Evolutionary conservation across 371 early-diverging fungal genomes (phyloP).

Genomic region (Actinomucor elegans): DNA sequence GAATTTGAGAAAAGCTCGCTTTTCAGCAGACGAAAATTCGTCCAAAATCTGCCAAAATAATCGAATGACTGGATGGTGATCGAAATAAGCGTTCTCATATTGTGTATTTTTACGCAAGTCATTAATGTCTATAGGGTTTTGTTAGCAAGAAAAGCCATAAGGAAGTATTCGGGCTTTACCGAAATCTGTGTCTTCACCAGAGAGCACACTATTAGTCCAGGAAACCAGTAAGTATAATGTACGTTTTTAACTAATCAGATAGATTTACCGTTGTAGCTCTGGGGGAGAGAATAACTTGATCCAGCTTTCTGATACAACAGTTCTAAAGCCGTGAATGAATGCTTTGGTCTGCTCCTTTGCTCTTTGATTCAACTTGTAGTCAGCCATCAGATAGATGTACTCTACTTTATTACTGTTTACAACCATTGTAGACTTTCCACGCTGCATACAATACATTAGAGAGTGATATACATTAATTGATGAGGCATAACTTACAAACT

Average conservation of each 20-base stretch:
- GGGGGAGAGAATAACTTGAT: constrained; percentile 74
- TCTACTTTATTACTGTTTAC: constrained; percentile 81
- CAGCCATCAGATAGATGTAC: constrained; percentile 76
- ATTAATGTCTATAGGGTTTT: constrained; percentile 51
- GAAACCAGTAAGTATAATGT: constrained; percentile 2
- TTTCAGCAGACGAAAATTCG: constrained; percentile 63
- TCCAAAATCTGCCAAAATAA: constrained; percentile 80
- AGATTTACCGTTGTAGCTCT: constrained; percentile 83
- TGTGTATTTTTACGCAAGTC: constrained; percentile 80
- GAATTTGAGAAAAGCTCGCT: constrained; percentile 78
- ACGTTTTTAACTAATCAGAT: constrained; percentile 14
- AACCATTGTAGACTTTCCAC: constrained; percentile 68
- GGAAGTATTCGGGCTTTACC: constrained; percentile 33
- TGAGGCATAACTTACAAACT: constrained; percentile 41
- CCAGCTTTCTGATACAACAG: constrained; percentile 67
- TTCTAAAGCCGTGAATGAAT: constrained; percentile 72
- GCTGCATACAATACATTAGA: constrained; percentile 29
- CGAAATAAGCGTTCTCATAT: constrained; percentile 83
- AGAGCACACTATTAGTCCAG: constrained; percentile 70
- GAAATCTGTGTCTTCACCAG: constrained; percentile 73
- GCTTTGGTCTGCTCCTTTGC: constrained; percentile 81
- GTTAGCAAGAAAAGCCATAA: neutral
- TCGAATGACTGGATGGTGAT: constrained; percentile 75
- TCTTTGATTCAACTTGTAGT: constrained; percentile 74
- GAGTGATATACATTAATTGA: too few relatives aligned